Evolutionary conservation across 768 basidiomycete genomes (phyloP).

Genomic region (Xerocomellus intermedius): DNA sequence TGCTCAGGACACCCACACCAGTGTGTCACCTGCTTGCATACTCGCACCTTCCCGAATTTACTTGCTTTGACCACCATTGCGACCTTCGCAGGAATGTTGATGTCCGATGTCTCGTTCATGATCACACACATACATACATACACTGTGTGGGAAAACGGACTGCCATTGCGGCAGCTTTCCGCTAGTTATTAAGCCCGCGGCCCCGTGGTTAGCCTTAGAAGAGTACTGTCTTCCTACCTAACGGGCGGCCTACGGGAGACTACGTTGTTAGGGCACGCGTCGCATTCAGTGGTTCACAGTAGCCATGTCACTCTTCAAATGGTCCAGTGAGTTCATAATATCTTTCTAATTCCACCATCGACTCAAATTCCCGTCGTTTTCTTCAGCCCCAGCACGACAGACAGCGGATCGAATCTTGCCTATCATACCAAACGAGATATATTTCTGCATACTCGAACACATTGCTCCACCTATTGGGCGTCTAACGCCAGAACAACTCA

Average conservation of each 20-base stretch:
- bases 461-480: slow-evolving; percentile 22
- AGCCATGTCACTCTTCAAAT: slow-evolving; percentile 5
- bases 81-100: slow-evolving; percentile 24
- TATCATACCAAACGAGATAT: slow-evolving; percentile 44
- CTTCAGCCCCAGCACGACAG: slow-evolving; percentile 30
- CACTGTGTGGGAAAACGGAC: too few species aligned
- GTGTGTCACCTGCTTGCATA: slow-evolving; percentile 46
- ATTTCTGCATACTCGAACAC: slow-evolving; percentile 40
- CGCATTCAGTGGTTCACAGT: too few species aligned
- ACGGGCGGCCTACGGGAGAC: too few species aligned
- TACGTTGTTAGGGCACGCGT: too few species aligned
- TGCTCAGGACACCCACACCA: slow-evolving; percentile 34
- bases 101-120: too few species aligned
- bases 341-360: not conserved
- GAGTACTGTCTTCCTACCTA: too few species aligned
- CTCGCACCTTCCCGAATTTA: slow-evolving; percentile 43
- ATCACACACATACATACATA: too few species aligned
- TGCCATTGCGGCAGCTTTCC: too few species aligned
- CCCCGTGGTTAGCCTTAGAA: too few species aligned
- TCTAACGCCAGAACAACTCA: slow-evolving; percentile 9
- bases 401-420: slow-evolving; percentile 12
- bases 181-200: too few species aligned
- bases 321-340: slow-evolving; percentile 2
- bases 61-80: slow-evolving; percentile 41
- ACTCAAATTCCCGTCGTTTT: not conserved